phyloP scores from a whole-genome alignment of 257 asterid species.

The Solanum ossicruentum region DNA sequence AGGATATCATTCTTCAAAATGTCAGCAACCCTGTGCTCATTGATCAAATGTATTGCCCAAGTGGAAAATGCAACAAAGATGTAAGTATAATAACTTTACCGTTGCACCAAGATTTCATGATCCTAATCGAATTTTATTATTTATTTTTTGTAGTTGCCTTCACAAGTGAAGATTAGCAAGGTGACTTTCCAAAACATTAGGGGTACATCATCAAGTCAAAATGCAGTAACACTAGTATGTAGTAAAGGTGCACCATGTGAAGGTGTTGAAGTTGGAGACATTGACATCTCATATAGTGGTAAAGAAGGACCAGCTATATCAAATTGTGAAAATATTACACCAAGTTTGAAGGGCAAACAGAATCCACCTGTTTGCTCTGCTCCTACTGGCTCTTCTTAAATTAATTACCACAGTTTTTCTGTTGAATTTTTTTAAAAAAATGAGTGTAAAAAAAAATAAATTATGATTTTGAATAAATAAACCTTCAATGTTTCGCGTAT shows the following conservation, averaged over 20 bases:
- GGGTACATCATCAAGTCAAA: slow-evolving; percentile 17
- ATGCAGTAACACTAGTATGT: slow-evolving; percentile 11
- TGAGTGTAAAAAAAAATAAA: too few species aligned
- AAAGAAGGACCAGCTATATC: slow-evolving; percentile 11
- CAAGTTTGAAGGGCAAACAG: slow-evolving; percentile 5
- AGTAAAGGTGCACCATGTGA: slow-evolving; percentile 17
- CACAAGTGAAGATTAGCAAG: slow-evolving; percentile 19
- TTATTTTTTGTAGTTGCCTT: not conserved
- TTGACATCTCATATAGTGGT: slow-evolving; percentile 14
- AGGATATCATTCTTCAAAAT: slow-evolving; percentile 12
- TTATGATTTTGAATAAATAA: too few species aligned
- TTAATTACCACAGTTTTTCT: not conserved
- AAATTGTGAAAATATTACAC: slow-evolving; percentile 17
- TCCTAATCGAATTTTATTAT: not conserved
- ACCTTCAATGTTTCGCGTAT: too few species aligned
- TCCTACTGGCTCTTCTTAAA: not conserved
- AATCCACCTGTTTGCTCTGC: not conserved
- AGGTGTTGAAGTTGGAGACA: slow-evolving; percentile 13
- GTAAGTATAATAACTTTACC: not conserved
- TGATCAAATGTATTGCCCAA: slow-evolving; percentile 20
- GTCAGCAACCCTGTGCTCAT: slow-evolving; percentile 16
- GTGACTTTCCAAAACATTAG: slow-evolving; percentile 7
- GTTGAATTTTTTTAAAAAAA: too few species aligned
- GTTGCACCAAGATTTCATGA: too few species aligned
- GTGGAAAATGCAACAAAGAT: slow-evolving; percentile 2